A percentile compares a stretch with the other conserved stretches of the same genome.
phyloP scores from a whole-genome alignment of 345 rosid genomes.

The Durio zibethinus region DNA sequence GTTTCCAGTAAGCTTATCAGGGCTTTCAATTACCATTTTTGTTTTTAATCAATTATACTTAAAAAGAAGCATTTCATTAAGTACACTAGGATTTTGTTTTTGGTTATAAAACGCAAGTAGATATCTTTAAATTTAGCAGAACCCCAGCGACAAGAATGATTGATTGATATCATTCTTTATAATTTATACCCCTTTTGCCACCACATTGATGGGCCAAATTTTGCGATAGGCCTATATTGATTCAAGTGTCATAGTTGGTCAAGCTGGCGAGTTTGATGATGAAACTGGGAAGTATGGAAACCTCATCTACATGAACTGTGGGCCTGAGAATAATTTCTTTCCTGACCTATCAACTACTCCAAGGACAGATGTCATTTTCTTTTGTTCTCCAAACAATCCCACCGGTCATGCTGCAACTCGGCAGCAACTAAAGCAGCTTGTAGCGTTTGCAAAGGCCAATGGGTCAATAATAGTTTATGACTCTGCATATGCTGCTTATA shows the following conservation, averaged over 20 bases:
- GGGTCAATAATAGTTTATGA: slow-evolving; percentile 68
- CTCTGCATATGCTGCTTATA: slow-evolving; percentile 72
- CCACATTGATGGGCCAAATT: slow-evolving; percentile 2
- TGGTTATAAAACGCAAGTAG: too few species aligned
- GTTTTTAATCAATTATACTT: too few species aligned
- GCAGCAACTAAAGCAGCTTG: slow-evolving; percentile 52
- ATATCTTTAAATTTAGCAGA: neutral
- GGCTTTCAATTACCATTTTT: neutral
- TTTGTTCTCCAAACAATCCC: slow-evolving; percentile 91
- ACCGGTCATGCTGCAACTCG: slow-evolving; percentile 67
- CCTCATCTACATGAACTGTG: slow-evolving; percentile 65
- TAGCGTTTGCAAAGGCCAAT: slow-evolving; percentile 59
- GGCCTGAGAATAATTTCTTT: slow-evolving; percentile 55
- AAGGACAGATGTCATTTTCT: slow-evolving; percentile 77
- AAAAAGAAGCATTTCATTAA: too few species aligned
- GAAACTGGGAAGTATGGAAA: slow-evolving; percentile 49
- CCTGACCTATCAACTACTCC: slow-evolving; percentile 53
- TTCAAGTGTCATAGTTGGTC: slow-evolving; percentile 68
- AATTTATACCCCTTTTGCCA: neutral
- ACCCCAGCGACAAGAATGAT: too few species aligned
- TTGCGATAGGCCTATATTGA: slow-evolving; percentile 63
- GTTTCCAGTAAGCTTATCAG: slow-evolving; percentile 37
- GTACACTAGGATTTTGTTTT: too few species aligned
- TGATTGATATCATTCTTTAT: neutral
- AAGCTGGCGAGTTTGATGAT: slow-evolving; percentile 50